Evolutionary conservation across 1,284 basidiomycete genomes (phyloP), one percentile per base, ranked within the genome.

Genomic region (Cryptococcus depauperatus): DNA sequence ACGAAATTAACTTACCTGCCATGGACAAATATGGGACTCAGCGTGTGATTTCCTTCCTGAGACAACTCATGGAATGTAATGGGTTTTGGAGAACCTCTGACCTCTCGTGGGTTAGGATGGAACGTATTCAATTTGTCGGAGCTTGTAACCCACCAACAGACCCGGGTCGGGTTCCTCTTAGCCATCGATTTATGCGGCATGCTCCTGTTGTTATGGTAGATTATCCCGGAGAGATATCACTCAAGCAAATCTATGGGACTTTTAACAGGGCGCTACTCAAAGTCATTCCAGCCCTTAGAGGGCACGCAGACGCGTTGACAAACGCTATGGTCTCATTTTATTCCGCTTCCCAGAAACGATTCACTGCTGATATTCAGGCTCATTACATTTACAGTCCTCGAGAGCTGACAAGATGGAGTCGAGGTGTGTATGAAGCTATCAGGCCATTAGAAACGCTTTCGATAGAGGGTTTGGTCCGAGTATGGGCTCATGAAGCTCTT

Each of bases 121-220:
- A 99, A 70, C 83, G 95, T 21, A 96, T 99, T 52, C 95, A 99
- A 69, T 97, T 99, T 63, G 96, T 99, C 33, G 95, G 95, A 27
- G 95, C 95, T 37, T 99, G 95, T 73, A 99, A 99, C 65, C 95
- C 95, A 19, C 96, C 95, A 0, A 99, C 95, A n/a, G 95, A 99
- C 74, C 92, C 95, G 34, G 95, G 95, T 44, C 89, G 95, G 71
- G 92, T 98, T n/a, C 90, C 93, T 27, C 82, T 99, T 47, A 92
- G 81, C 51, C 91, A 95, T 67, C 82, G 95, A 52, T 98, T 98
- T 82, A 77, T 98, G 50, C 85, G 95, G 8, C 96, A 99, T 70
- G 92, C 93, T 0, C 95, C 95, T 0, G 77, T 99, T n/a, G 81
- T 99, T 64, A 97, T 98, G 93, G 95, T 99, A 46, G 95, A 98